Evolutionary conservation across 108 stramenopile genomes (phyloP).

Genomic region (Licmophora abbreviata): DNA sequence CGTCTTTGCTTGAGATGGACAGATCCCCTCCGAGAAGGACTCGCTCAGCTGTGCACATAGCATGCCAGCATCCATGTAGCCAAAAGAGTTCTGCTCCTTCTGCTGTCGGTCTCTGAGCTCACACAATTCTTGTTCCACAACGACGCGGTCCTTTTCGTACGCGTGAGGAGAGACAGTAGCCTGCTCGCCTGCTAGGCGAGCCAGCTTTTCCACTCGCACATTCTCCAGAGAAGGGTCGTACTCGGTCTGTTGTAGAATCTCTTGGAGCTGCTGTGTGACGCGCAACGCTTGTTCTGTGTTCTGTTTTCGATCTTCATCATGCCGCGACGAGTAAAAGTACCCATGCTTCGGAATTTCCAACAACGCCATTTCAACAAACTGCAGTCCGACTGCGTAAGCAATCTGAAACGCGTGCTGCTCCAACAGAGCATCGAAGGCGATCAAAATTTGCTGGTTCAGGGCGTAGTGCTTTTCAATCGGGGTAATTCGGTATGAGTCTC

Average conservation of each 20-base stretch:
- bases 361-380: constrained; percentile 56
- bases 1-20: too few species aligned
- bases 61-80: too few species aligned
- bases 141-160: too few species aligned
- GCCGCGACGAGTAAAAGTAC: constrained; percentile 29
- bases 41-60: too few species aligned
- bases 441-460: constrained; percentile 26
- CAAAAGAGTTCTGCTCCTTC: too few species aligned
- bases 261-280: constrained; percentile 31
- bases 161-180: too few species aligned
- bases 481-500: constrained; percentile 27
- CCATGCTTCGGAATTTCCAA: constrained; percentile 57
- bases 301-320: constrained; percentile 16
- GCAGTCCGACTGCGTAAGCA: constrained; percentile 43
- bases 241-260: constrained; percentile 18
- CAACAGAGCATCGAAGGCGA: constrained; percentile 24
- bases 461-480: constrained; percentile 38
- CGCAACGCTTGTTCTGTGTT: constrained; percentile 31
- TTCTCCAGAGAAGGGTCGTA: constrained; percentile 3
- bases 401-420: constrained; percentile 9
- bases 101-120: too few species aligned
- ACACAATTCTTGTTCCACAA: too few species aligned
- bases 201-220: too few species aligned
- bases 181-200: too few species aligned
- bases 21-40: too few species aligned